Conservation (phyloP, 371 early-diverging fungal genomes). For the Mortierella sp. region DNA sequence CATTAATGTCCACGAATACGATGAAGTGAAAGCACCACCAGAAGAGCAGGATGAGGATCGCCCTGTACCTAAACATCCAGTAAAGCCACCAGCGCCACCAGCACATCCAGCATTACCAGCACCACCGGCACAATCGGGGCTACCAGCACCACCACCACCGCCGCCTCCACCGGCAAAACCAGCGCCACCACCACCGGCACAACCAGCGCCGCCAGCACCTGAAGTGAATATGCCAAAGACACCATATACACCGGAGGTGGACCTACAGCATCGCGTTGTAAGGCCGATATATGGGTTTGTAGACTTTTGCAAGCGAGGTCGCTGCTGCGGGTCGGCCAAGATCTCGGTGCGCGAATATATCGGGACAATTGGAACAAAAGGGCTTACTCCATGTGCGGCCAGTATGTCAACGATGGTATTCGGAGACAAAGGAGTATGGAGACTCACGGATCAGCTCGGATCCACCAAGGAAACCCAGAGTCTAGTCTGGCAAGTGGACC, state of each 20-base stretch:
- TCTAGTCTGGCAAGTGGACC: constrained; percentile 48
- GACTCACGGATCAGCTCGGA: constrained; percentile 7
- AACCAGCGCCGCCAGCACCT: background rate
- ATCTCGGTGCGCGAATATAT: constrained; percentile 4
- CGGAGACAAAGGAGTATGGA: constrained; percentile 34
- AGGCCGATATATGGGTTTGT: constrained; percentile 21
- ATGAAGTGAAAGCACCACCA: constrained; percentile 7
- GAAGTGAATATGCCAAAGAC: background rate
- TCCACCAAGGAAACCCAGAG: constrained; percentile 16
- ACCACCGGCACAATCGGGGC: too few relatives aligned
- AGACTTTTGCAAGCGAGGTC: constrained; percentile 39
- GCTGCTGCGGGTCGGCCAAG: constrained; percentile 39
- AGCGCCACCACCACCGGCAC: too few relatives aligned
- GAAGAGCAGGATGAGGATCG: background rate
- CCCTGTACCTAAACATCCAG: background rate
- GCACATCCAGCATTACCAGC: too few relatives aligned
- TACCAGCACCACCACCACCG: too few relatives aligned
- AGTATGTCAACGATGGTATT: constrained; percentile 39
- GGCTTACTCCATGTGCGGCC: constrained; percentile 42
- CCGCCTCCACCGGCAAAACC: too few relatives aligned
- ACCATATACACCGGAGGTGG: background rate
- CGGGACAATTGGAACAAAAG: constrained; percentile 3
- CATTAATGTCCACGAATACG: constrained; percentile 41
- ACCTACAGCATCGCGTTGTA: constrained; percentile 4
- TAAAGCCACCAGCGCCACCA: too few relatives aligned